phyloP scores from a whole-genome alignment of 306 rosid species.

The Castanea sativa region DNA sequence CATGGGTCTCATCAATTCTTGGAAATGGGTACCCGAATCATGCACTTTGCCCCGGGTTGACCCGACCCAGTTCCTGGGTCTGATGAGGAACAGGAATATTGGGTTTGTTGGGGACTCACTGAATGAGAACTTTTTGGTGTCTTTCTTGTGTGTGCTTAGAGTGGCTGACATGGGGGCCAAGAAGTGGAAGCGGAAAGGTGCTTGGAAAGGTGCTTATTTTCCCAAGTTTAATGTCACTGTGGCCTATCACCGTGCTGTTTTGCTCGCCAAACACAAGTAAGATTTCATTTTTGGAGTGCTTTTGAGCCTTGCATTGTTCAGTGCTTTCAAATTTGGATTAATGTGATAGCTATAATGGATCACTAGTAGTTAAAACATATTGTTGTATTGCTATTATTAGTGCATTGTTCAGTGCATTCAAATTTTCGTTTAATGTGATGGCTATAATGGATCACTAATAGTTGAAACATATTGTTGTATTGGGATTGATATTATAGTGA shows the following conservation, averaged over 20 bases:
- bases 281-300: constrained; percentile 4
- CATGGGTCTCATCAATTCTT: constrained; percentile 62
- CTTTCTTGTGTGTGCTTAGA: constrained; percentile 71
- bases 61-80: constrained; percentile 53
- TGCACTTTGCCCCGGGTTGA: constrained; percentile 66
- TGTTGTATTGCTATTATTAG: background rate
- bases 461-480: background rate
- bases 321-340: background rate
- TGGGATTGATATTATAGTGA: background rate
- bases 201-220: constrained; percentile 91
- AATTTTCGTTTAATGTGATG: background rate
- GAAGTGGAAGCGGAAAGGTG: constrained; percentile 87
- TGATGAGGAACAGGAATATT: constrained; percentile 66
- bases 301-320: background rate
- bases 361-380: background rate
- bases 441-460: background rate
- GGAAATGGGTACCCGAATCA: constrained; percentile 71
- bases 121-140: constrained; percentile 78
- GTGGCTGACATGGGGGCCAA: constrained; percentile 65
- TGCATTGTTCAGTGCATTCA: background rate
- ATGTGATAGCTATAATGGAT: background rate
- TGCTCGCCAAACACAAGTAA: constrained; percentile 77
- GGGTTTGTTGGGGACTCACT: constrained; percentile 86
- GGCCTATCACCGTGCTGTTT: constrained; percentile 84
- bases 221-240: constrained; percentile 79